Evolutionary conservation across 2,329 filamentous ascomycete genomes (phyloP), one percentile per base, ranked within the genome.

Genomic region (Pseudogymnoascus sp.): DNA sequence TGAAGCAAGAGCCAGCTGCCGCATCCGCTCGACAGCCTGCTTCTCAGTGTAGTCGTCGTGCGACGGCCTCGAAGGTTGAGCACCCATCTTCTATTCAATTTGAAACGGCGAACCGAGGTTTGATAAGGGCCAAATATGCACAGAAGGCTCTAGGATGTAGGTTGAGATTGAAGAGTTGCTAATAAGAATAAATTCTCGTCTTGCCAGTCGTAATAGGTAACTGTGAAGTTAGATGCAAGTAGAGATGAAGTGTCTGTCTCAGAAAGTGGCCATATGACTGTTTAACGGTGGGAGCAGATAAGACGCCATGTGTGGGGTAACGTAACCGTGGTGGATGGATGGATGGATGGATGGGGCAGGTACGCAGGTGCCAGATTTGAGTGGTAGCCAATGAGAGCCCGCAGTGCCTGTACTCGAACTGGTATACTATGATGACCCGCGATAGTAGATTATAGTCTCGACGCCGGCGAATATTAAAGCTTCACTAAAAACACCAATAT

Each of bases 281-380:
- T 50, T 50, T 30, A 22, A 43, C 11, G 6, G 11, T 11, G 22
- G 22, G 22, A 30, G 25, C 28, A 50, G 41, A 50, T 50, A 50
- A 50, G 41, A 3, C 41, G 41, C 41, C 3, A 50, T 50, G 43
- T 15, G 43, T 50, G 43, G 43, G 43, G 43, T 50, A 50, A 50
- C 43, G 43, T 50, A 50, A 50, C 25, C 43, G 43, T 50, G 43
- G 22, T 50, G 41, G 41, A 50, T 50, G 22, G 41, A 47, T 43
- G 36, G 36, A 33, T 33, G 39, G 39, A 30, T 50, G 22, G 22
- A 50, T 50, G 43, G 43, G 43, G 43, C 43, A 50, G 43, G 25
- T 50, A 41, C 37, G 18, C 43, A 50, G 14, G 22, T 28, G 22
- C 22, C 14, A n/a, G 15, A n/a, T 25, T 12, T 25, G 39, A 6